Evolutionary conservation across 768 basidiomycete genomes (phyloP).

Genomic region (Strobilomyces confusus): DNA sequence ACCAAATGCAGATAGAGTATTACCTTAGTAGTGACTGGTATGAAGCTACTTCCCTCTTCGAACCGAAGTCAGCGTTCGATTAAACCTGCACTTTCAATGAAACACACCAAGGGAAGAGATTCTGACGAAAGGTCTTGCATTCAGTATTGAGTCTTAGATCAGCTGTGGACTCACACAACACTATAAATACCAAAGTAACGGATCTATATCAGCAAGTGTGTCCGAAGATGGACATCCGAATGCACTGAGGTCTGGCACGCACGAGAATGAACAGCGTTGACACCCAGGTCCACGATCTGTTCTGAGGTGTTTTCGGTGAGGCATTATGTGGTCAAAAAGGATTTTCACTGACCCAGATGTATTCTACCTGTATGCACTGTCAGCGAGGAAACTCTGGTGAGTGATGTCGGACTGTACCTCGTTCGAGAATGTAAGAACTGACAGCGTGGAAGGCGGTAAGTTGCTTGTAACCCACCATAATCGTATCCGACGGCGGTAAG

Average conservation of each 20-base stretch:
- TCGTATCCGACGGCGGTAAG: slow-evolving; percentile 4
- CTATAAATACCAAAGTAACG: slow-evolving; percentile 4
- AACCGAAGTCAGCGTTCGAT: neutral
- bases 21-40: slow-evolving; percentile 7
- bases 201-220: neutral
- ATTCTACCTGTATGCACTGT: slow-evolving; percentile 1
- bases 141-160: neutral
- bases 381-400: neutral
- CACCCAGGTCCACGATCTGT: slow-evolving; percentile 3
- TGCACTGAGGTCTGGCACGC: neutral
- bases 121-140: neutral
- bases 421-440: slow-evolving; percentile 8
- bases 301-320: neutral
- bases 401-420: slow-evolving; percentile 13
- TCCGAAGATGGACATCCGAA: neutral
- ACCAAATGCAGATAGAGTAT: neutral
- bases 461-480: neutral
- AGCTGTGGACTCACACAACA: neutral
- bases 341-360: slow-evolving; percentile 6
- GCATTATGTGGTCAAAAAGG: neutral
- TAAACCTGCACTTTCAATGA: neutral
- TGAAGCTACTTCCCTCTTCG: slow-evolving; percentile 7
- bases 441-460: neutral
- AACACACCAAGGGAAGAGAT: neutral
- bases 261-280: slow-evolving; percentile 10